These are phyloP conservation scores for Fraxinus sp. DNA, from an alignment of 305 asterid genomes.

Conservation along the genomic window DNA sequence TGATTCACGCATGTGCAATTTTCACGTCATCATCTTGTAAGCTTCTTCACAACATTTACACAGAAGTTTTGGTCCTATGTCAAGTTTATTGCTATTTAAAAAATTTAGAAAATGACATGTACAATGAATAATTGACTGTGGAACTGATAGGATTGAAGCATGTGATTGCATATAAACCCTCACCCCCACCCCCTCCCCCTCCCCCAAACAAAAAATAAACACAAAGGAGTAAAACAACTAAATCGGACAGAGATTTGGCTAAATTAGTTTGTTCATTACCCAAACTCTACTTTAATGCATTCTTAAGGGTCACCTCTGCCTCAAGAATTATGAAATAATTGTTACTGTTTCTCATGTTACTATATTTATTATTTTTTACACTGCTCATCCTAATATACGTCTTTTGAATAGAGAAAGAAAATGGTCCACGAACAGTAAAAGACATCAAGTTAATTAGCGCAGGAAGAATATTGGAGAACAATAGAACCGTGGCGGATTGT, in stretches of 20 bases:
- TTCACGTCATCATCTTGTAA: not conserved
- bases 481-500: constrained; percentile 71
- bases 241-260: not conserved
- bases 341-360: not conserved
- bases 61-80: not conserved
- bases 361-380: not conserved
- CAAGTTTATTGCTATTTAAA: not conserved
- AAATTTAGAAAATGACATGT: no score
- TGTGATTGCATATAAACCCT: not conserved
- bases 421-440: constrained; percentile 64
- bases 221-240: not conserved
- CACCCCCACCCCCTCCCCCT: not conserved
- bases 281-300: not conserved
- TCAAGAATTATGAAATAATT: not conserved
- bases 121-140: not conserved
- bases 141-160: not conserved
- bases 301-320: not conserved
- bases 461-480: constrained; percentile 81
- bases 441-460: constrained; percentile 80
- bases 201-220: not conserved
- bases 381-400: not conserved
- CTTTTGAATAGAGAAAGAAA: constrained; percentile 58
- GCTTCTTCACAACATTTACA: not conserved
- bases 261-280: not conserved
- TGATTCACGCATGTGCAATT: not conserved